Evolutionary conservation across 73 alveolate genomes (phyloP).

Genomic region (Uronychia setigera): DNA sequence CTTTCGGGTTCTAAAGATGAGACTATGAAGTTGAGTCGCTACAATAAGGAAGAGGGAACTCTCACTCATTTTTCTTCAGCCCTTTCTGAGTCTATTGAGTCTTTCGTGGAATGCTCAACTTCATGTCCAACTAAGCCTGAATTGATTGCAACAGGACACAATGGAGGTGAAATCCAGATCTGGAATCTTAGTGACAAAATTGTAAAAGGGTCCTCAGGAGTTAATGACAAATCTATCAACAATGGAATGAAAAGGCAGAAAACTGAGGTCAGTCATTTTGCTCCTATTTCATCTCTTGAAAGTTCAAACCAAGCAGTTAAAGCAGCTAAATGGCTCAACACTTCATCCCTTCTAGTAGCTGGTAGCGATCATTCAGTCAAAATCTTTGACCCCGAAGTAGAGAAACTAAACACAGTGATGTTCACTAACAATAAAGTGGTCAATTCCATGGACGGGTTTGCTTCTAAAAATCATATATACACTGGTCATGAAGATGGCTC

Average conservation of each 20-base stretch:
- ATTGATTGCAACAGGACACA: neutral
- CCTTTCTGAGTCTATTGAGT: neutral
- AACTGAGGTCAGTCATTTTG: neutral
- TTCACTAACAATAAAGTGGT: conserved; percentile 21
- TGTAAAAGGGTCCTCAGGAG: neutral
- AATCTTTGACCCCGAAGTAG: conserved; percentile 7
- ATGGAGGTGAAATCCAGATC: neutral
- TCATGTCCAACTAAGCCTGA: neutral
- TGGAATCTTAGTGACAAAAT: neutral
- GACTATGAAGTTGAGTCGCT: neutral
- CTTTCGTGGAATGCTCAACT: neutral
- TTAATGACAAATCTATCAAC: neutral
- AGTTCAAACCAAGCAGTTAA: neutral
- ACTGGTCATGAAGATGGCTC: conserved; percentile 39
- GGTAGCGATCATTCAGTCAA: conserved; percentile 24
- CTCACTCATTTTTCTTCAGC: neutral
- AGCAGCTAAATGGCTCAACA: conserved; percentile 21
- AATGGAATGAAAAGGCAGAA: neutral
- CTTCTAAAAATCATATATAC: neutral
- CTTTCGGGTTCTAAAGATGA: neutral
- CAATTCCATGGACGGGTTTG: conserved; percentile 14
- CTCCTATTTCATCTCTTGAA: conserved; percentile 6
- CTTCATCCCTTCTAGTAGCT: conserved; percentile 13
- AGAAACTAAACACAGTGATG: neutral
- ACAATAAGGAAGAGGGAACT: neutral